phyloP scores from a whole-genome alignment of 2,329 filamentous ascomycete species.

The Scytalidium sp. region DNA sequence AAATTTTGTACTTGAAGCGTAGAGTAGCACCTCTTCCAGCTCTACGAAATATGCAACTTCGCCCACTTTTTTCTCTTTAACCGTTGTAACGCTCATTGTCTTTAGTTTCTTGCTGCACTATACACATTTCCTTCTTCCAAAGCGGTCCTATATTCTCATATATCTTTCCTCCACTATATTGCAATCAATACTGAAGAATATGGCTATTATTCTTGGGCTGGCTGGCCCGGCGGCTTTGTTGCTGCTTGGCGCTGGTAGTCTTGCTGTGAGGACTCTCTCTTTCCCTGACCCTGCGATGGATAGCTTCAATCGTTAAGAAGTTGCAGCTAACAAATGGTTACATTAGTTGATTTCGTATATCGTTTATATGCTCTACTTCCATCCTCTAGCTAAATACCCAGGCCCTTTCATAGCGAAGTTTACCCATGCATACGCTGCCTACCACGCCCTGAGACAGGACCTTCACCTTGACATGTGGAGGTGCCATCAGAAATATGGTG shows the following conservation, averaged over 20 bases:
- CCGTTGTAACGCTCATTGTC: no score
- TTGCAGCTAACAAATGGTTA: not conserved
- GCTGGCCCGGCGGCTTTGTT: not conserved
- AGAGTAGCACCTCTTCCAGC: not conserved
- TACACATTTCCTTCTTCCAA: no score
- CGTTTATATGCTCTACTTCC: constrained; percentile 8
- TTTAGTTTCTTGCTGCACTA: no score
- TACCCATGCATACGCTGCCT: constrained; percentile 20
- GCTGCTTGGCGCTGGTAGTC: not conserved
- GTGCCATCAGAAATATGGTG: constrained; percentile 35
- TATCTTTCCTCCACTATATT: no score
- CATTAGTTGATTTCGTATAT: not conserved
- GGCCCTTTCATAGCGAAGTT: constrained; percentile 26
- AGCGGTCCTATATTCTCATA: no score
- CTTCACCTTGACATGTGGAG: constrained; percentile 31
- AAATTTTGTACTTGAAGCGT: not conserved
- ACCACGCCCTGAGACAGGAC: constrained; percentile 33
- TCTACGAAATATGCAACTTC: not conserved
- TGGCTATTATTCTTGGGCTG: not conserved
- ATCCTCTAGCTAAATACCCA: constrained; percentile 27
- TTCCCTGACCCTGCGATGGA: not conserved
- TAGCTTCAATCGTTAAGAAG: not conserved
- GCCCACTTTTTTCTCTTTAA: no score
- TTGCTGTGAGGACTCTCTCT: not conserved
- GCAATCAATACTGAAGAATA: no score